phyloP scores from a whole-genome alignment of 1,139 yeast genomes.

The Wickerhamiella infanticola region DNA sequence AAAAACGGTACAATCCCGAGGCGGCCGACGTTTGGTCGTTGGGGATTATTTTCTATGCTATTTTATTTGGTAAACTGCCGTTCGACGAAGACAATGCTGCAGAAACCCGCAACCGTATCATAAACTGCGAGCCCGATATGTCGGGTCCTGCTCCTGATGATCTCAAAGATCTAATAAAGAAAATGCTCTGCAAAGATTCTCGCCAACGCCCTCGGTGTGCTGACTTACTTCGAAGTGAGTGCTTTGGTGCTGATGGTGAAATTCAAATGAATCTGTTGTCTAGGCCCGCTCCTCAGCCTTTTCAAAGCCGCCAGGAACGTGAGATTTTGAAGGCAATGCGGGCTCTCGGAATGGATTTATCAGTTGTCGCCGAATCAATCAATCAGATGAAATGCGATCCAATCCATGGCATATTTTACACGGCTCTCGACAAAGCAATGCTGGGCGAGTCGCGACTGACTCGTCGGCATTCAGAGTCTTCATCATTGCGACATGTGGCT shows the following conservation, averaged over 20 bases:
- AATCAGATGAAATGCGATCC: constrained; percentile 52
- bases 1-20: constrained; percentile 64
- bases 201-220: constrained; percentile 42
- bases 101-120: constrained; percentile 43
- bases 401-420: constrained; percentile 71
- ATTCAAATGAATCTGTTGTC: constrained; percentile 27
- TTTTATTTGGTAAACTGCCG: constrained; percentile 80
- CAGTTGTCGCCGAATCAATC: constrained; percentile 46
- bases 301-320: constrained; percentile 51
- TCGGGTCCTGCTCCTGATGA: constrained; percentile 13
- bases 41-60: constrained; percentile 83
- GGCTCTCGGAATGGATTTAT: constrained; percentile 52
- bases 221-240: constrained; percentile 48
- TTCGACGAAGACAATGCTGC: constrained; percentile 69
- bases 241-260: constrained; percentile 37
- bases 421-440: constrained; percentile 35
- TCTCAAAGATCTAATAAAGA: constrained; percentile 36
- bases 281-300: constrained; percentile 28
- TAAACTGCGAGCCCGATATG: constrained; percentile 49
- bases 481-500: constrained; percentile 5
- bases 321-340: constrained; percentile 48
- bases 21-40: constrained; percentile 81
- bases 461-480: constrained; percentile 5
- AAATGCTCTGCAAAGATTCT: constrained; percentile 54
- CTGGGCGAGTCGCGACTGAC: not conserved